Evolutionary conservation across 2,329 filamentous ascomycete genomes (phyloP), one percentile per base, ranked within the genome.

Genomic region (Aspergillus sp.): DNA sequence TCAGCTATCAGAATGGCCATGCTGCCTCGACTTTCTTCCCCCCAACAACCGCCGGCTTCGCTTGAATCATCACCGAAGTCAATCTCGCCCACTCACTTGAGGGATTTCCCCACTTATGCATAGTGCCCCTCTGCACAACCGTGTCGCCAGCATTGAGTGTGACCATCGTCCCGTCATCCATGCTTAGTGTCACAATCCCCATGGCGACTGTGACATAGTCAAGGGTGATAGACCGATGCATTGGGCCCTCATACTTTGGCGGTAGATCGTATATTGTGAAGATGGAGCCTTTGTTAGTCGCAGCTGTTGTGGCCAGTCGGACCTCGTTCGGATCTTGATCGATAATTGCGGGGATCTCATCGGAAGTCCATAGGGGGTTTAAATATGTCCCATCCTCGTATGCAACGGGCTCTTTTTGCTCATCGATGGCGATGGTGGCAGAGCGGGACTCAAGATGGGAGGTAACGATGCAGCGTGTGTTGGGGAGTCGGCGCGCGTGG

Each of bases 21-120:
- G 11, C 15, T 1, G 30, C 25, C 17, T 23, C n/a, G 17, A 39
- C 3, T n/a, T 11, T 19, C 32, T 52, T 23, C 5, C 17, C 32
- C n/a, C 23, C 13, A 5, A 52, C 32, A 5, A 17, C n/a, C 3
- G 15, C 15, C 17, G 15, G 17, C n/a, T 17, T 21, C n/a, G 32
- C 32, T 10, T 17, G 50, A 7, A 52, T 4, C 50, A 39, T 52
- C 3, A 52, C 30, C 1, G 30, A 49, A 50, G 21, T 19, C 11
- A 56, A 15, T 5, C 58, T n/a, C 2, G 58, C 58, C 58, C 58
- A 60, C 3, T 25, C 5, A 30, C 39, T 44, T n/a, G 44, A 21
- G 44, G 41, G 41, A 47, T 60, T 60, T 8, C 23, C 41, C 57
- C 57, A 62, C 6, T 41, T 49, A 17, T 62, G 60, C 56, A 62